A percentile compares a stretch with the other conserved stretches of the same genome.
These are phyloP conservation scores for Dactylis glomerata DNA, from an alignment of 176 grass and related monocot species.

Conservation along the genomic window DNA sequence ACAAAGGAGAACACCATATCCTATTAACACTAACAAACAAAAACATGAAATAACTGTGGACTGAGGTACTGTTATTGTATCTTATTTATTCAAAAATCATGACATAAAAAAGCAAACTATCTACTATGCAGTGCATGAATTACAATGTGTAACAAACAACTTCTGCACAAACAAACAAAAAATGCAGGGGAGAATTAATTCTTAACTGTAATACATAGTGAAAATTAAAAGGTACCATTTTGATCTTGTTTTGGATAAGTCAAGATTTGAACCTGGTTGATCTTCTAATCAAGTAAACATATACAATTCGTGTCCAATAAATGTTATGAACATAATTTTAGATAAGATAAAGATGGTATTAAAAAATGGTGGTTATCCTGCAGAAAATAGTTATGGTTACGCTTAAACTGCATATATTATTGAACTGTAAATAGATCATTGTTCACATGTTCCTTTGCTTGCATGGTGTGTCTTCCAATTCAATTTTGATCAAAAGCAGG, in stretches of 20 bases:
- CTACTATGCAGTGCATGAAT: background rate
- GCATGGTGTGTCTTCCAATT: background rate
- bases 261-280: conserved; percentile 83
- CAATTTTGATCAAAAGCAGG: conserved; percentile 10
- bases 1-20: background rate
- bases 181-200: background rate
- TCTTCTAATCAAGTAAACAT: conserved; percentile 46
- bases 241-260: conserved; percentile 62
- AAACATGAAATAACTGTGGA: background rate
- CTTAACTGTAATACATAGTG: conserved; percentile 28
- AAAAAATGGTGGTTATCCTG: conserved; percentile 29
- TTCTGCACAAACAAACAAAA: conserved; percentile 15
- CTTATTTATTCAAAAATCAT: conserved; percentile 4
- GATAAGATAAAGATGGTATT: conserved; percentile 23
- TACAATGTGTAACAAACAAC: conserved; percentile 13
- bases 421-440: background rate
- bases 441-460: background rate
- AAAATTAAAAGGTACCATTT: conserved; percentile 54
- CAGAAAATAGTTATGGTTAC: conserved; percentile 16
- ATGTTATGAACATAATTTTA: conserved; percentile 30
- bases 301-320: conserved; percentile 34
- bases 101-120: background rate
- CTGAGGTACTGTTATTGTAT: background rate
- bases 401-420: background rate
- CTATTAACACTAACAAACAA: background rate